Evolutionary conservation across 441 rosid species (phyloP).

Genomic region (Rhodomyrtus psidioides): DNA sequence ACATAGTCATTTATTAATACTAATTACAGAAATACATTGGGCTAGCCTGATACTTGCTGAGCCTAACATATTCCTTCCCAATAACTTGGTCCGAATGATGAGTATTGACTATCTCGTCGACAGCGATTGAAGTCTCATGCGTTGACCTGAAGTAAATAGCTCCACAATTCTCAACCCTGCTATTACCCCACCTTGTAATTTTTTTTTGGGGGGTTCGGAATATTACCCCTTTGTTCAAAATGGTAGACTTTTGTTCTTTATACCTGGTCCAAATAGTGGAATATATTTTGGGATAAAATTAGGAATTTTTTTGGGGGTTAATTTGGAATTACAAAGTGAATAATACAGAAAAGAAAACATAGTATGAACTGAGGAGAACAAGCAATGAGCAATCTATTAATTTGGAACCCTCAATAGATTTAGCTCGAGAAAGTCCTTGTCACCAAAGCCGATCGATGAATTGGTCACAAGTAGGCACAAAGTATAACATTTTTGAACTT

Average conservation of each 20-base stretch:
- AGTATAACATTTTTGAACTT: background rate
- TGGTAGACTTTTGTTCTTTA: background rate
- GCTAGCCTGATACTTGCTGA: background rate
- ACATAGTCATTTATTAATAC: background rate
- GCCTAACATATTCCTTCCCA: background rate
- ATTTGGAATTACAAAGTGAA: background rate
- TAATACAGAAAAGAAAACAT: background rate
- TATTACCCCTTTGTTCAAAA: background rate
- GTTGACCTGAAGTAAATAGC: background rate
- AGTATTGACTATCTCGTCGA: background rate
- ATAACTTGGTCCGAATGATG: background rate
- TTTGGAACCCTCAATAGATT: background rate
- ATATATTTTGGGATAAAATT: background rate
- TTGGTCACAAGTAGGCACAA: background rate
- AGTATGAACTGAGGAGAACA: background rate
- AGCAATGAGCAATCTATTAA: background rate
- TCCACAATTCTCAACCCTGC: background rate
- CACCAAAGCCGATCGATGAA: background rate
- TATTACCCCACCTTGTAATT: no score
- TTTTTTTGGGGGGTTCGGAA: no score
- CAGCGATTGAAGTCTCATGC: background rate
- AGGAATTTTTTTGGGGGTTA: background rate
- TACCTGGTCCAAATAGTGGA: background rate
- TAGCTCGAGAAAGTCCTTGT: background rate
- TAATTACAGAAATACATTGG: background rate